These are phyloP conservation scores for Syzygium malaccense DNA, from an alignment of 441 rosid genomes.

Conservation along the genomic window DNA sequence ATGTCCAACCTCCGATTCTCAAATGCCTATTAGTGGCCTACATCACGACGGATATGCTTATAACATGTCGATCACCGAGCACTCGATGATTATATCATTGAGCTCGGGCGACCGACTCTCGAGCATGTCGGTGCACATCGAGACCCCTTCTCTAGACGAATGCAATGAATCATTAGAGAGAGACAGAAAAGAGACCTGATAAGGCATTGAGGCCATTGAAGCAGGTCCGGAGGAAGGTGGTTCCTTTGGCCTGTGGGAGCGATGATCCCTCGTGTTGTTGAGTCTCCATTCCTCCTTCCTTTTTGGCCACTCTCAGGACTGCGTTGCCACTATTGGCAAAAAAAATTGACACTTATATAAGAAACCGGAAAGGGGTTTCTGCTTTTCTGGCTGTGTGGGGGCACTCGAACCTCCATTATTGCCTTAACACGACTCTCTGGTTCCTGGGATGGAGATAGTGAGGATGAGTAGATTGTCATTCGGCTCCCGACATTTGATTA, in stretches of 20 bases:
- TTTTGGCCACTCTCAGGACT: neutral
- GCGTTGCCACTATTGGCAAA: neutral
- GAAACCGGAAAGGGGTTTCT: neutral
- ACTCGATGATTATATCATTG: neutral
- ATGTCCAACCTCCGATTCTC: neutral
- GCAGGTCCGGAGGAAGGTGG: constrained; percentile 49
- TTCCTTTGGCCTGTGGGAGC: constrained; percentile 26
- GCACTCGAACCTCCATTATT: neutral
- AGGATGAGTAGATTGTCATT: constrained; percentile 26
- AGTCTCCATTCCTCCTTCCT: constrained; percentile 20
- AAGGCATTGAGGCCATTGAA: constrained; percentile 60
- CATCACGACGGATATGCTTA: neutral
- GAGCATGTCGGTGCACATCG: too few species aligned
- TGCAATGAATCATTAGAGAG: neutral
- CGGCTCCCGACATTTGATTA: neutral
- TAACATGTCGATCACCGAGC: neutral
- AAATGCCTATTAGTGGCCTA: neutral
- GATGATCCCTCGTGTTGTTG: constrained; percentile 22
- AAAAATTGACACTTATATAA: neutral
- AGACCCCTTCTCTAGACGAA: too few species aligned
- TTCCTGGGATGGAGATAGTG: constrained; percentile 3
- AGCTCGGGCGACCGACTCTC: neutral
- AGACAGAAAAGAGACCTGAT: constrained; percentile 29
- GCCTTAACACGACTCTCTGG: neutral
- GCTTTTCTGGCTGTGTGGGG: neutral